Evolutionary conservation across 768 basidiomycete species (phyloP).

Genomic region (Guyanaporus albipodus): DNA sequence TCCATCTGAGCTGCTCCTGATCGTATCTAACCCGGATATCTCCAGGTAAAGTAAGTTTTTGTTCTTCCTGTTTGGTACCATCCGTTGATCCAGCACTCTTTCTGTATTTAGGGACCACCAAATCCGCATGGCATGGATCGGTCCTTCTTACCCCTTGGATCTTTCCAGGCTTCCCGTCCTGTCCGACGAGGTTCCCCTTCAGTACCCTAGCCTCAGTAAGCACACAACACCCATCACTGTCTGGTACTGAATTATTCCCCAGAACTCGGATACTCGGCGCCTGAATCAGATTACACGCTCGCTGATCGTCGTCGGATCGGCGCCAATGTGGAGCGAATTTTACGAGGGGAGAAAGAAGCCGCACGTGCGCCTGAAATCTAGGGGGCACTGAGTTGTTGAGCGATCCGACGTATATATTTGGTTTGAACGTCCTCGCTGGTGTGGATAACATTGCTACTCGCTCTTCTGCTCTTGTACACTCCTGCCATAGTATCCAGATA

Average conservation of each 20-base stretch:
- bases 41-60: conserved; percentile 46
- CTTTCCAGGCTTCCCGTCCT: conserved; percentile 51
- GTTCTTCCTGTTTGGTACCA: no score
- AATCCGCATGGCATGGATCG: conserved; percentile 68
- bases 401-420: no score
- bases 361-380: conserved; percentile 65
- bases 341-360: conserved; percentile 62
- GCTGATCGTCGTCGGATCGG: conserved; percentile 63
- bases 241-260: background rate
- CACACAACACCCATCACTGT: background rate
- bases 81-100: background rate
- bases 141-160: conserved; percentile 65
- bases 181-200: conserved; percentile 53
- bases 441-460: no score
- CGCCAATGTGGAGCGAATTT: conserved; percentile 53
- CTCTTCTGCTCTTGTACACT: no score
- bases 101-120: conserved; percentile 57
- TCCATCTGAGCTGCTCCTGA: background rate
- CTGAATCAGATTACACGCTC: conserved; percentile 43
- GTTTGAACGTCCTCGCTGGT: no score
- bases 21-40: background rate
- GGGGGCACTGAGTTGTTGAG: no score
- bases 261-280: conserved; percentile 72
- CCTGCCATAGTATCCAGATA: no score
- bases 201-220: conserved; percentile 65